These are phyloP conservation scores for Starmerella stellata DNA, from an alignment of 805 yeast genomes.

Conservation along the genomic window DNA sequence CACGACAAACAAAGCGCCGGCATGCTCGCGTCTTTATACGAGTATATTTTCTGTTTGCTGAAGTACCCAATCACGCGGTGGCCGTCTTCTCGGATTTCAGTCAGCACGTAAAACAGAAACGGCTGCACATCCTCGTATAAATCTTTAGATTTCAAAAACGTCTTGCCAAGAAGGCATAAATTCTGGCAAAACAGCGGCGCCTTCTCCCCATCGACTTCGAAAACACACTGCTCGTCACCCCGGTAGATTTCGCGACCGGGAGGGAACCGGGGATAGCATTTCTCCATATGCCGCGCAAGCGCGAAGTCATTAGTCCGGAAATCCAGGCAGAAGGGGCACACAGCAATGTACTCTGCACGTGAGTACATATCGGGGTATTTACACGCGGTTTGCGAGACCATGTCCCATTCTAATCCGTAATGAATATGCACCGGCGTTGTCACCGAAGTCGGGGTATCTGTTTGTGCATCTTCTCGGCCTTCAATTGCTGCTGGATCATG, in stretches of 20 bases:
- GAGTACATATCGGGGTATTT: conserved; percentile 20
- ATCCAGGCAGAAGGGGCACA: conserved; percentile 73
- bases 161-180: conserved; percentile 71
- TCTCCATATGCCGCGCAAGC: conserved; percentile 49
- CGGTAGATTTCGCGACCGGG: conserved; percentile 88
- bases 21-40: conserved; percentile 2
- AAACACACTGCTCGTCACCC: conserved; percentile 41
- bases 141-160: conserved; percentile 79
- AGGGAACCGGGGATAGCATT: conserved; percentile 57
- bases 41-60: conserved; percentile 50
- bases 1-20: conserved; percentile 68
- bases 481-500: background rate
- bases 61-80: conserved; percentile 80
- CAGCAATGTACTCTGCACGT: conserved; percentile 39
- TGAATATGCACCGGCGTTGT: too few relatives aligned
- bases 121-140: conserved; percentile 92
- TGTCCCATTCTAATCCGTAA: background rate
- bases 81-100: conserved; percentile 28
- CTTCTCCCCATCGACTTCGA: conserved; percentile 85
- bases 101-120: conserved; percentile 69
- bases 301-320: conserved; percentile 56
- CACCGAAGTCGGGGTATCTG: too few relatives aligned
- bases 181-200: conserved; percentile 73
- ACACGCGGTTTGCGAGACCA: background rate
- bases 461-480: background rate